These are phyloP conservation scores for Copromyces sp. DNA, from an alignment of 495 filamentous ascomycete genomes.

Conservation along the genomic window DNA sequence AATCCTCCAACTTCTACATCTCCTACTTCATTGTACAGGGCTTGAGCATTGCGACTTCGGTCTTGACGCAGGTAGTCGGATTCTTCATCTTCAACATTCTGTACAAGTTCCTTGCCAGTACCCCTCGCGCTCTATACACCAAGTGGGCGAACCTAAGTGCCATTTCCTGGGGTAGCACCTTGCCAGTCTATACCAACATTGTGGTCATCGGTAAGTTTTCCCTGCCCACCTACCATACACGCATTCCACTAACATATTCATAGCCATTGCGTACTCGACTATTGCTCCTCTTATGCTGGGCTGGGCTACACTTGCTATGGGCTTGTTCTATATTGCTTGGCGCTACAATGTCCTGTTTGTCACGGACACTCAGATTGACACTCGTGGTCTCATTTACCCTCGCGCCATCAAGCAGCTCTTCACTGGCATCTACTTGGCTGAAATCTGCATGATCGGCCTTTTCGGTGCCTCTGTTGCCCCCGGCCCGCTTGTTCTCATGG, in stretches of 20 bases:
- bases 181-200: slow-evolving; percentile 79
- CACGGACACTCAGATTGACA: slow-evolving; percentile 75
- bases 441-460: slow-evolving; percentile 82
- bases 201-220: slow-evolving; percentile 59
- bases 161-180: slow-evolving; percentile 79
- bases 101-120: slow-evolving; percentile 52
- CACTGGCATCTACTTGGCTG: slow-evolving; percentile 74
- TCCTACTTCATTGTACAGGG: slow-evolving; percentile 93
- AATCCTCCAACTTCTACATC: slow-evolving; percentile 86
- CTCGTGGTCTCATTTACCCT: slow-evolving; percentile 79
- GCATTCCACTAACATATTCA: slow-evolving; percentile 1
- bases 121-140: slow-evolving; percentile 47
- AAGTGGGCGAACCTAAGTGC: slow-evolving; percentile 52
- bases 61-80: slow-evolving; percentile 67
- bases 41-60: slow-evolving; percentile 65
- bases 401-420: slow-evolving; percentile 87
- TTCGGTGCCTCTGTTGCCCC: slow-evolving; percentile 62
- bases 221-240: background rate
- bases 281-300: slow-evolving; percentile 87
- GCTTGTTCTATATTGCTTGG: slow-evolving; percentile 86
- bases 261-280: slow-evolving; percentile 75
- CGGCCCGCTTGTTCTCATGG: slow-evolving; percentile 76
- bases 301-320: slow-evolving; percentile 75
- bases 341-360: slow-evolving; percentile 94
- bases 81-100: slow-evolving; percentile 69